Evolutionary conservation across 495 filamentous ascomycete species (phyloP).

Genomic region (Penicillium riverlandense): DNA sequence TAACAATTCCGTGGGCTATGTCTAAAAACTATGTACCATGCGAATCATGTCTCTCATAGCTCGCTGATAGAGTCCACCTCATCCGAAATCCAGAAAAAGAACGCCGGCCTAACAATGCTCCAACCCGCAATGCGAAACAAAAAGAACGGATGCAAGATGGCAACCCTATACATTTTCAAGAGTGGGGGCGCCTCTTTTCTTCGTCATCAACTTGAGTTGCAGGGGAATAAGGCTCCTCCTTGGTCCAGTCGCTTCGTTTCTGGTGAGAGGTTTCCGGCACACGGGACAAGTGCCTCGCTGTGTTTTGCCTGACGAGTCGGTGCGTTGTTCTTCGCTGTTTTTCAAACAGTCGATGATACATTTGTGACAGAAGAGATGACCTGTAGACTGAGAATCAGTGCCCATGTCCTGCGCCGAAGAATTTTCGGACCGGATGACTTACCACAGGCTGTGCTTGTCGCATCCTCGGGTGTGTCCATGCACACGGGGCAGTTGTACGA

Average conservation of each 20-base stretch:
- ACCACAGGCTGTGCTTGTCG: conserved; percentile 82
- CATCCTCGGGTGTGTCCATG: conserved; percentile 66
- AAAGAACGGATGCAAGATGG: not conserved
- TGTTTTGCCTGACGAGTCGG: conserved; percentile 16
- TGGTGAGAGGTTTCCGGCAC: conserved; percentile 36
- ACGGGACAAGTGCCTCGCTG: conserved; percentile 34
- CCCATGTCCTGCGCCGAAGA: too few relatives aligned
- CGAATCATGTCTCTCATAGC: too few relatives aligned
- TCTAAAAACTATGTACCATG: too few relatives aligned
- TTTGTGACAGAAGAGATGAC: conserved; percentile 78
- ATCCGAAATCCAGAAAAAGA: too few relatives aligned
- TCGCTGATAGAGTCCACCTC: too few relatives aligned
- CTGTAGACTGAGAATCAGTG: conserved; percentile 27
- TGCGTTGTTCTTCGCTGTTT: conserved; percentile 44
- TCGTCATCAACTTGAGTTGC: conserved; percentile 54
- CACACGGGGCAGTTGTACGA: conserved; percentile 73
- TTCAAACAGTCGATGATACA: conserved; percentile 72
- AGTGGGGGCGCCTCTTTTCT: conserved; percentile 2
- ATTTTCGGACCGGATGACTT: conserved; percentile 25
- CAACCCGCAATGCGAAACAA: conserved; percentile 1
- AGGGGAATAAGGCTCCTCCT: conserved; percentile 43
- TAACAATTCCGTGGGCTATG: too few relatives aligned
- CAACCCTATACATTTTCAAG: not conserved
- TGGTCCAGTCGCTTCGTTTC: conserved; percentile 20
- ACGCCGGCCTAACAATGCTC: not conserved